Conservation (phyloP, 306 rosid species). For the Lablab purpureus region DNA sequence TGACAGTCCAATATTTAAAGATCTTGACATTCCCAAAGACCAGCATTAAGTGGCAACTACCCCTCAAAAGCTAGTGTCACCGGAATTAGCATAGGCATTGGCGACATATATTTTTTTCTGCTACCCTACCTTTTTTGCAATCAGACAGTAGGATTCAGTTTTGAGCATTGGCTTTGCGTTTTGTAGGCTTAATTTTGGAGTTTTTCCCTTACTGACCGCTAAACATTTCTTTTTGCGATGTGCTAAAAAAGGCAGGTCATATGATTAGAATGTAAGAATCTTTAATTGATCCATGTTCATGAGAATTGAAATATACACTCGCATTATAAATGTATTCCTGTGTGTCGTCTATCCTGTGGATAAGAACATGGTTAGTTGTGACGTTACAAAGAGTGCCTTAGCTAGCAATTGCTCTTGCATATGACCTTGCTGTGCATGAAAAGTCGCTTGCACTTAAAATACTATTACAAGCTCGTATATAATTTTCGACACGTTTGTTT, state of each 20-base stretch:
- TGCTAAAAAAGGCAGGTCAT: conserved; percentile 23
- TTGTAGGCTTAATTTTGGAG: conserved; percentile 43
- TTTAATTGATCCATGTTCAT: conserved; percentile 16
- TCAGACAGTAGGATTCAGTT: conserved; percentile 24
- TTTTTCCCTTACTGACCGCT: not conserved
- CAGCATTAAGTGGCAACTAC: conserved; percentile 47
- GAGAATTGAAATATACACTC: not conserved
- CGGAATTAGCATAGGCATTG: conserved; percentile 31
- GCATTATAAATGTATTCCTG: conserved; percentile 11
- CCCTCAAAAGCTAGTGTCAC: conserved; percentile 19
- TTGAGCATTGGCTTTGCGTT: conserved; percentile 42
- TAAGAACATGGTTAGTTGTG: not conserved
- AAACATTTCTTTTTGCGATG: conserved; percentile 25
- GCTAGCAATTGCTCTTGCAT: not conserved
- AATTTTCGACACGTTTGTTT: not conserved
- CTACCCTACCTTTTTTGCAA: not conserved
- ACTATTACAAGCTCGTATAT: not conserved
- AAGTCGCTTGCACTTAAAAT: not conserved
- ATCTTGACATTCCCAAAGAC: conserved; percentile 57
- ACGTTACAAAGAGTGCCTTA: not conserved
- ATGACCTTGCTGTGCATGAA: too few species aligned
- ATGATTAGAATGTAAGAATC: conserved; percentile 26
- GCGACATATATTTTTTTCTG: conserved; percentile 19
- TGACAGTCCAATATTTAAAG: conserved; percentile 65
- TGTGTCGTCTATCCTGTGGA: not conserved